Evolutionary conservation across 495 filamentous ascomycete species (phyloP).

Genomic region (Coniosporium apollinis): DNA sequence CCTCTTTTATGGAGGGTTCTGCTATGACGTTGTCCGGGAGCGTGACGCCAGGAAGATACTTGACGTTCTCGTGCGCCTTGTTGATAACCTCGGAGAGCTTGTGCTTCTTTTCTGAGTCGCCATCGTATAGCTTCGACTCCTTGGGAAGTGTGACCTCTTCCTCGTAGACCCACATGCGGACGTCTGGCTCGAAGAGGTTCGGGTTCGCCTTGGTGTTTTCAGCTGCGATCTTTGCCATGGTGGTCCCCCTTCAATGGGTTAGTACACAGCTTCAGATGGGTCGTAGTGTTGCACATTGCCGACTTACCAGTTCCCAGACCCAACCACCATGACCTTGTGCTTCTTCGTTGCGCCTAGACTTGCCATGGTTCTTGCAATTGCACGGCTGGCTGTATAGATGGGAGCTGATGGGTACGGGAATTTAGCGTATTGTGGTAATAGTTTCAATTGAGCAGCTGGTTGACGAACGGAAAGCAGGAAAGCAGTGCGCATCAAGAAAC

Average conservation of each 20-base stretch:
- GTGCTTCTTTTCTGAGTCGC: conserved; percentile 43
- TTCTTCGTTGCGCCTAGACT: conserved; percentile 35
- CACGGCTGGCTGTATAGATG: neutral
- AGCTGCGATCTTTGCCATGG: conserved; percentile 91
- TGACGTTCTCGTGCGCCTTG: conserved; percentile 83
- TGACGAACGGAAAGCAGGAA: too few species aligned
- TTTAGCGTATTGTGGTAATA: too few species aligned
- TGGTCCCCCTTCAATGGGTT: conserved; percentile 52
- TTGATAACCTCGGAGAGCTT: conserved; percentile 91
- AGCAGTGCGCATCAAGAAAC: too few species aligned
- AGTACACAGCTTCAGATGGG: neutral
- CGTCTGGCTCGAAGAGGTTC: conserved; percentile 66
- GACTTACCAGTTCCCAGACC: conserved; percentile 90
- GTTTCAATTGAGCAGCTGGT: too few species aligned
- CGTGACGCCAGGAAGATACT: conserved; percentile 75
- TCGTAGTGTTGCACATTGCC: neutral
- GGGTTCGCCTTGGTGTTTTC: conserved; percentile 70
- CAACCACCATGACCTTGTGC: conserved; percentile 89
- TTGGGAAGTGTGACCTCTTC: conserved; percentile 64
- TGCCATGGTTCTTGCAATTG: conserved; percentile 15
- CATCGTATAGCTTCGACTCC: conserved; percentile 28
- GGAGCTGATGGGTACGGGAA: too few species aligned
- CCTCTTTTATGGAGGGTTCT: conserved; percentile 68
- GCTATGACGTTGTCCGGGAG: conserved; percentile 81
- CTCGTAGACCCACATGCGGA: conserved; percentile 97